Percentiles rank a stretch among this genome's conserved stretches.
Evolutionary conservation across 2,329 filamentous ascomycete species (phyloP).

Genomic region (Mollisia scopiformis): DNA sequence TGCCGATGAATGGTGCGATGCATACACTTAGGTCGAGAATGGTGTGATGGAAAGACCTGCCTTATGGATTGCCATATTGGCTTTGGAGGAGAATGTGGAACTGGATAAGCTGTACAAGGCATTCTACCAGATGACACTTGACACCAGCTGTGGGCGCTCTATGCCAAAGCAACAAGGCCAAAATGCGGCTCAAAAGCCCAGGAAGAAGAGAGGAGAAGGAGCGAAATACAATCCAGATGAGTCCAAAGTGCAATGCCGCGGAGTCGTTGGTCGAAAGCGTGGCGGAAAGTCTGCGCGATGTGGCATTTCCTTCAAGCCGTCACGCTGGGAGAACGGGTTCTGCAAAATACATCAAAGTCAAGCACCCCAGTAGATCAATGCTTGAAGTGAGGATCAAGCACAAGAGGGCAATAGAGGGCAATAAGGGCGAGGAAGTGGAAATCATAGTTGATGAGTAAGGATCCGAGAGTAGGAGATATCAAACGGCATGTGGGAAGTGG

Average conservation of each 20-base stretch:
- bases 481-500: no score
- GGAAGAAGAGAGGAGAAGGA: no score
- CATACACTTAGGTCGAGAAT: not conserved
- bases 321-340: not conserved
- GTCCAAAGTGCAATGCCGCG: not conserved
- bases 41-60: not conserved
- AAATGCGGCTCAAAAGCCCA: not conserved
- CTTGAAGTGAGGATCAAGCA: no score
- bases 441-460: no score
- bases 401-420: no score
- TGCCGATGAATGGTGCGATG: not conserved
- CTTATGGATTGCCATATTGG: not conserved
- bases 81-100: not conserved
- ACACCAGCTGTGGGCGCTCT: not conserved
- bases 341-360: not conserved
- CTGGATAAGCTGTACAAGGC: not conserved
- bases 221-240: no score
- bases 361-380: no score
- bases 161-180: not conserved
- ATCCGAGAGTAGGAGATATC: no score
- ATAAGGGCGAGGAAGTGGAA: no score
- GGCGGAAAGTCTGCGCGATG: not conserved
- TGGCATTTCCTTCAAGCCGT: not conserved
- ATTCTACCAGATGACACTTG: not conserved
- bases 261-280: not conserved